phyloP scores from a whole-genome alignment of 148 eudicot species.

The Bassia scoparia region DNA sequence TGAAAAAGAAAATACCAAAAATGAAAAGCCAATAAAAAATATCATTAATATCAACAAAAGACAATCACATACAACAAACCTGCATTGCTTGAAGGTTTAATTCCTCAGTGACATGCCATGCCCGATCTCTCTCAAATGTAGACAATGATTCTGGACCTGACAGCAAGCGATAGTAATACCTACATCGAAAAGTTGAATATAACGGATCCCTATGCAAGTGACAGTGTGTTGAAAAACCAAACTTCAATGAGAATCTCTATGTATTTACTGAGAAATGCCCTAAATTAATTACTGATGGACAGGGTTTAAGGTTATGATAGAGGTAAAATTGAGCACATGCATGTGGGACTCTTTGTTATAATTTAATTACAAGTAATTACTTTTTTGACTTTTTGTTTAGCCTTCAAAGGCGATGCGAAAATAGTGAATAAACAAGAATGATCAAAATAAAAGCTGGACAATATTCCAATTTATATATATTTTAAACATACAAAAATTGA shows the following conservation, averaged over 20 bases:
- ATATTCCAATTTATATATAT: no score
- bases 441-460: neutral
- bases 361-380: neutral
- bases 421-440: neutral
- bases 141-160: constrained; percentile 73
- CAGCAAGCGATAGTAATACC: constrained; percentile 89
- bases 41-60: constrained; percentile 5
- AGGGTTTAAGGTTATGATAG: no score
- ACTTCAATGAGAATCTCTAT: neutral
- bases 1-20: neutral
- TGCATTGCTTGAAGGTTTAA: constrained; percentile 78
- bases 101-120: constrained; percentile 90
- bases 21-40: constrained; percentile 2
- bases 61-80: constrained; percentile 35
- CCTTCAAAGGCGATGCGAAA: neutral
- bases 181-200: constrained; percentile 20
- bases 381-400: neutral
- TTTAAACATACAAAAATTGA: no score
- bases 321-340: neutral
- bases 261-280: no score
- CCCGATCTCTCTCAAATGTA: constrained; percentile 77
- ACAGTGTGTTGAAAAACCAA: neutral
- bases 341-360: neutral
- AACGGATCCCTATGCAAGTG: neutral
- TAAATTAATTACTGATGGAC: no score